Conservation (phyloP, 1,139 yeast species). For the Diutina scorzettiae region DNA sequence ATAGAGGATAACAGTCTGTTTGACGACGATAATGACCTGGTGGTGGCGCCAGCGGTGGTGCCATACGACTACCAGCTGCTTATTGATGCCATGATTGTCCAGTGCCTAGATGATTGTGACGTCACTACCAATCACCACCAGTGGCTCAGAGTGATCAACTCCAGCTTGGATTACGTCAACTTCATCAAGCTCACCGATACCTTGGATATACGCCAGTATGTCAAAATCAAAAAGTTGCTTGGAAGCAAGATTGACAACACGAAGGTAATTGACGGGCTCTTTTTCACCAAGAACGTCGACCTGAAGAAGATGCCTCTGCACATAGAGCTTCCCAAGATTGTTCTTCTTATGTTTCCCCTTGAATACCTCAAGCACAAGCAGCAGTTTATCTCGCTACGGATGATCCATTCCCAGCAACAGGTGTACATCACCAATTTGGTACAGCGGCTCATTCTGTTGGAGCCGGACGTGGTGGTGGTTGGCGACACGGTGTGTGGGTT, state of each 20-base stretch:
- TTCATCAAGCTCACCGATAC: conserved; percentile 45
- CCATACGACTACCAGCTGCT: conserved; percentile 9
- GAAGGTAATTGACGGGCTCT: conserved; percentile 59
- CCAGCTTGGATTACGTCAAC: conserved; percentile 17
- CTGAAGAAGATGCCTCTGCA: conserved; percentile 62
- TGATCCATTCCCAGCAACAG: conserved; percentile 78
- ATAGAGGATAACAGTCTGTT: conserved; percentile 2
- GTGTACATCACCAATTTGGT: conserved; percentile 79
- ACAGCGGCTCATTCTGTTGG: conserved; percentile 60
- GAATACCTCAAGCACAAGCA: conserved; percentile 69
- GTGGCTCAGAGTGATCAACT: conserved; percentile 23
- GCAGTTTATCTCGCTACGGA: conserved; percentile 69
- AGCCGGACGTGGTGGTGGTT: conserved; percentile 71
- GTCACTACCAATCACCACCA: conserved; percentile 23
- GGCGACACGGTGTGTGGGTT: conserved; percentile 78
- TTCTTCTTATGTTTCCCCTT: conserved; percentile 78
- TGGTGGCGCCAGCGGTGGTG: not conserved
- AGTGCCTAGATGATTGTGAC: conserved; percentile 52
- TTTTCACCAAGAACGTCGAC: conserved; percentile 81
- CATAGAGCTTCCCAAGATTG: conserved; percentile 59
- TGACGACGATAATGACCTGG: not conserved
- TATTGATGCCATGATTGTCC: conserved; percentile 36
- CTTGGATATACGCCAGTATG: conserved; percentile 75
- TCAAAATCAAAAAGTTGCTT: conserved; percentile 71
- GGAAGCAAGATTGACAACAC: conserved; percentile 64